Evolutionary conservation across 2,329 filamentous ascomycete genomes (phyloP).

Genomic region (Arthrobotrys sphaeroides): DNA sequence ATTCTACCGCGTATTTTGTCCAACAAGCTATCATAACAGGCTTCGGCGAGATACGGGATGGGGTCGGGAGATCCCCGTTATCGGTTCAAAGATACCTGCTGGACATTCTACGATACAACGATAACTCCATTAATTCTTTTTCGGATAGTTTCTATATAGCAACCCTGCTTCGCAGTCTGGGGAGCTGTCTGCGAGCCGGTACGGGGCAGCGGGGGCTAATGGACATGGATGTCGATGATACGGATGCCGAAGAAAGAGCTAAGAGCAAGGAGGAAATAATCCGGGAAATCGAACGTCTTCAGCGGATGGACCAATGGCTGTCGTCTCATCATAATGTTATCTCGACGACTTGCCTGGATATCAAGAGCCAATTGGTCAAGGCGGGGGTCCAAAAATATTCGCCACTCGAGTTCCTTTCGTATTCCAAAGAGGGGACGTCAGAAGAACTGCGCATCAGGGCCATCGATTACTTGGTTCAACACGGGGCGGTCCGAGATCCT

Average conservation of each 20-base stretch:
- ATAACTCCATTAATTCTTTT: constrained; percentile 87
- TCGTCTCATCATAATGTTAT: constrained; percentile 73
- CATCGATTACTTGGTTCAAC: constrained; percentile 71
- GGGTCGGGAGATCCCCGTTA: constrained; percentile 78
- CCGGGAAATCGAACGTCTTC: constrained; percentile 73
- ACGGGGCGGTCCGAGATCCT: constrained; percentile 70
- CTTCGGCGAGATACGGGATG: constrained; percentile 79
- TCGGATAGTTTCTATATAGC: constrained; percentile 92
- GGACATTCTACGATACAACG: constrained; percentile 90
- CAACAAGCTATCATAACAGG: constrained; percentile 84
- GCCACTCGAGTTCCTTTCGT: constrained; percentile 71
- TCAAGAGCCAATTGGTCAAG: constrained; percentile 55
- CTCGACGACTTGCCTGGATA: constrained; percentile 68
- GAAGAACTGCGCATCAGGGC: constrained; percentile 74
- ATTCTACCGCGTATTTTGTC: constrained; percentile 84
- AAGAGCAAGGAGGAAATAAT: constrained; percentile 65
- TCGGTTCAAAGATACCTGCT: constrained; percentile 84
- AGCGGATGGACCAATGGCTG: constrained; percentile 75
- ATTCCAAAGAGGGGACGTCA: constrained; percentile 71
- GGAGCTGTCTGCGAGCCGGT: constrained; percentile 63
- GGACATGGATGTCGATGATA: constrained; percentile 62
- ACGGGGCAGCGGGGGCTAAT: constrained; percentile 65
- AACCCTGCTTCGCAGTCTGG: constrained; percentile 74
- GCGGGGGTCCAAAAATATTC: constrained; percentile 53
- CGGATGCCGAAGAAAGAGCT: constrained; percentile 62